A percentile compares a stretch with the other conserved stretches of the same genome.
Conservation (phyloP, 1,284 basidiomycete genomes). For the Agaricales sp. region DNA sequence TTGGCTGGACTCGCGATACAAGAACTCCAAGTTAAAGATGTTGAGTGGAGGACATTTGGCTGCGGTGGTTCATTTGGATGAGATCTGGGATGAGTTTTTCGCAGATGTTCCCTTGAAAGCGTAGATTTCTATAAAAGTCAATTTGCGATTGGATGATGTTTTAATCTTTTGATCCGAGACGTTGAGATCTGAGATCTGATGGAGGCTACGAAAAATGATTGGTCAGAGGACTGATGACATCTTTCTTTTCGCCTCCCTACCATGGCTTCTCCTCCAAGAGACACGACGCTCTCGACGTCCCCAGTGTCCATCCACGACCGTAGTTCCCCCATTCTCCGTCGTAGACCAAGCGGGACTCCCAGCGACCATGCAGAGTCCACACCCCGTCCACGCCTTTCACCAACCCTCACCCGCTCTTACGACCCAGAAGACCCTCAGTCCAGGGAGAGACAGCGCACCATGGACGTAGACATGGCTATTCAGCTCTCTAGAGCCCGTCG, state of each 20-base stretch:
- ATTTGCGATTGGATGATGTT: neutral
- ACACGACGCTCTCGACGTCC: neutral
- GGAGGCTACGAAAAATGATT: no score
- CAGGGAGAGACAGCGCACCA: slow-evolving; percentile 69
- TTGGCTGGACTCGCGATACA: slow-evolving; percentile 28
- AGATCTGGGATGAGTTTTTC: slow-evolving; percentile 19
- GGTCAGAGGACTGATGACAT: neutral
- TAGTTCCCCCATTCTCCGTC: neutral
- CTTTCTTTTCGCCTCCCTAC: neutral
- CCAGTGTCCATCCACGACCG: neutral
- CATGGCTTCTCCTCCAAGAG: neutral
- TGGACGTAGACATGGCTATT: slow-evolving; percentile 81
- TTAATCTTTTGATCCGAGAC: neutral
- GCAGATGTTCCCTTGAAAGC: neutral
- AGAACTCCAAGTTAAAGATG: slow-evolving; percentile 22
- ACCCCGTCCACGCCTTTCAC: slow-evolving; percentile 40
- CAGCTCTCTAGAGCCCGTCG: slow-evolving; percentile 69
- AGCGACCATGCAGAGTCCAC: neutral
- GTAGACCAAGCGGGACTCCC: neutral
- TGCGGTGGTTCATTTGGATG: slow-evolving; percentile 23
- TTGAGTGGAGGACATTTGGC: slow-evolving; percentile 31
- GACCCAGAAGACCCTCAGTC: slow-evolving; percentile 62
- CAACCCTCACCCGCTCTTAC: slow-evolving; percentile 48
- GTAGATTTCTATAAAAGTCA: neutral
- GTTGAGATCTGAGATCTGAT: no score